Evolutionary conservation across 257 asterid genomes (phyloP).

Genomic region (Perilla frutescens): DNA sequence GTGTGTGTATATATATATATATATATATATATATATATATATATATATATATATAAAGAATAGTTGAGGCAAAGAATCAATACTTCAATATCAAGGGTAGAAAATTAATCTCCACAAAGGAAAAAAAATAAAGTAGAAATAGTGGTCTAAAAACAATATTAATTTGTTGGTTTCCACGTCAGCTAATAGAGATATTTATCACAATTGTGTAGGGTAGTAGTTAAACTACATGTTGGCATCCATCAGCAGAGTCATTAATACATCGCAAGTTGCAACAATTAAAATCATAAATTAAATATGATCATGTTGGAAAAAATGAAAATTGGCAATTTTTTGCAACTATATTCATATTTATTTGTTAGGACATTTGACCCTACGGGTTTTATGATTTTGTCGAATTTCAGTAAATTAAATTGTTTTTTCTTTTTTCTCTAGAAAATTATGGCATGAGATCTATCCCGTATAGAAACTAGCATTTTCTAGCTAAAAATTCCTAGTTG

Average conservation of each 20-base stretch:
- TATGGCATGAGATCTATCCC: too few relatives aligned
- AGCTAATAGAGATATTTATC: not conserved
- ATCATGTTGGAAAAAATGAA: not conserved
- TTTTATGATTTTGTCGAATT: not conserved
- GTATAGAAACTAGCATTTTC: too few relatives aligned
- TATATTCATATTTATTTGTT: too few relatives aligned
- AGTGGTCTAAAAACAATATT: not conserved
- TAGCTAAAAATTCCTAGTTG: too few relatives aligned
- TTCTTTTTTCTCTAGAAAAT: too few relatives aligned
- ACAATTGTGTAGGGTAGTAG: not conserved
- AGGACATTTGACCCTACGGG: not conserved
- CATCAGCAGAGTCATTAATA: not conserved
- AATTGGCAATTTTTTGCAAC: too few relatives aligned
- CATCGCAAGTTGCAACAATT: constrained; percentile 2
- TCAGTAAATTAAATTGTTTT: too few relatives aligned
- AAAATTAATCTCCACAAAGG: too few relatives aligned
- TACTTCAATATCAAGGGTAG: not conserved
- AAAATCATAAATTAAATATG: too few relatives aligned
- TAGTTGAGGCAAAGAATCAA: not conserved
- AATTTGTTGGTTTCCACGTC: not conserved
- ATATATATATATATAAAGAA: too few relatives aligned
- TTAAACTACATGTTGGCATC: not conserved
- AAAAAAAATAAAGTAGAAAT: not conserved
- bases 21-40: too few relatives aligned
- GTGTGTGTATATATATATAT: too few relatives aligned